phyloP scores from a whole-genome alignment of 257 asterid genomes.

The Leptodermis oblonga region DNA sequence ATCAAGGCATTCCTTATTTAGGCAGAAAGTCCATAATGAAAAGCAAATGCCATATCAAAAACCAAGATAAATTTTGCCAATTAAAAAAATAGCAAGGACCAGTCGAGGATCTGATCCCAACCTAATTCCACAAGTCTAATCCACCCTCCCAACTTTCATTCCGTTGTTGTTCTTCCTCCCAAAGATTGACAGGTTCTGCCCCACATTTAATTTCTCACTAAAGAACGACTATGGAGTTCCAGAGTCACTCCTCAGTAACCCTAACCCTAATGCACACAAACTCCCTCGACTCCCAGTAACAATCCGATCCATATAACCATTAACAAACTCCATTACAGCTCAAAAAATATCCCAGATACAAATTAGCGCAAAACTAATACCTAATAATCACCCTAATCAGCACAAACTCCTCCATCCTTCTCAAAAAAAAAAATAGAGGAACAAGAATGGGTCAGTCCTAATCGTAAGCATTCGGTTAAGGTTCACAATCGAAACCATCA shows the following conservation, averaged over 20 bases:
- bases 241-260: neutral
- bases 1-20: neutral
- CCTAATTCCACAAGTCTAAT: neutral
- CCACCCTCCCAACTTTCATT: neutral
- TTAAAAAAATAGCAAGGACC: neutral
- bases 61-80: neutral
- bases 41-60: neutral
- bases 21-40: neutral
- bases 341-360: neutral
- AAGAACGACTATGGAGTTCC: neutral
- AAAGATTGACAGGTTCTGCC: neutral
- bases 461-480: neutral
- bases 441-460: neutral
- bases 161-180: neutral
- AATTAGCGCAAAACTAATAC: conserved; percentile 1
- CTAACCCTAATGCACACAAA: conserved; percentile 8
- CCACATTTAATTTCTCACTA: neutral
- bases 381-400: conserved; percentile 5
- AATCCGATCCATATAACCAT: neutral
- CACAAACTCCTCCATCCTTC: conserved; percentile 2
- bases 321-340: conserved; percentile 3
- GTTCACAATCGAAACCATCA: neutral
- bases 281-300: neutral
- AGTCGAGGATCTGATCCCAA: conserved; percentile 9
- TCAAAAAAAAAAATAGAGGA: neutral